Conservation (phyloP, 768 basidiomycete species). For the Collybia nuda region DNA sequence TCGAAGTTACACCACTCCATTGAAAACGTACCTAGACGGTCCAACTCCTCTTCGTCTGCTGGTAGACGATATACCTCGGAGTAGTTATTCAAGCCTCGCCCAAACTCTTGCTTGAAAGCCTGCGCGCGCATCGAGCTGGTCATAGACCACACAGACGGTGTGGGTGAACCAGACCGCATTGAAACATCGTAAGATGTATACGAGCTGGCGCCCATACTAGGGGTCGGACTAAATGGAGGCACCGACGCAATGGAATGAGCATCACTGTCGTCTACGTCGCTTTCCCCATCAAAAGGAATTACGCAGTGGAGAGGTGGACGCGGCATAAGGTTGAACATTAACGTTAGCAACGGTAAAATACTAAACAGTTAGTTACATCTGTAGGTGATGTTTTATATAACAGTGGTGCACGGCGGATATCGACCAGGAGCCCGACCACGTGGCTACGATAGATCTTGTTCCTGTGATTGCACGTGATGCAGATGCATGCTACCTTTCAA, state of each 20-base stretch:
- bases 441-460: slow-evolving; percentile 3
- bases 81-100: slow-evolving; percentile 71
- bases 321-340: slow-evolving; percentile 5
- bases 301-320: slow-evolving; percentile 8
- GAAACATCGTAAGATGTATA: slow-evolving; percentile 59
- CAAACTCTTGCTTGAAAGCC: slow-evolving; percentile 65
- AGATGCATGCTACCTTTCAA: neutral
- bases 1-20: neutral
- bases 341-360: neutral
- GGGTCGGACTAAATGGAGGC: slow-evolving; percentile 33
- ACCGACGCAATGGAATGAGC: slow-evolving; percentile 41
- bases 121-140: slow-evolving; percentile 61
- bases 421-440: slow-evolving; percentile 3
- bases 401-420: slow-evolving; percentile 4
- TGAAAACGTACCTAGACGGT: slow-evolving; percentile 55
- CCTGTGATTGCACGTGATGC: neutral
- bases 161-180: slow-evolving; percentile 65
- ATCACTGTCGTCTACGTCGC: slow-evolving; percentile 48
- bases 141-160: slow-evolving; percentile 68
- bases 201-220: slow-evolving; percentile 42
- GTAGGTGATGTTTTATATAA: no score
- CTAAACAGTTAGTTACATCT: no score
- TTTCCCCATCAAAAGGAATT: slow-evolving; percentile 7
- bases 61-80: slow-evolving; percentile 79
- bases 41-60: slow-evolving; percentile 76